These are phyloP conservation scores for Nitzschia palea DNA, from an alignment of 108 stramenopile species.

Conservation along the genomic window DNA sequence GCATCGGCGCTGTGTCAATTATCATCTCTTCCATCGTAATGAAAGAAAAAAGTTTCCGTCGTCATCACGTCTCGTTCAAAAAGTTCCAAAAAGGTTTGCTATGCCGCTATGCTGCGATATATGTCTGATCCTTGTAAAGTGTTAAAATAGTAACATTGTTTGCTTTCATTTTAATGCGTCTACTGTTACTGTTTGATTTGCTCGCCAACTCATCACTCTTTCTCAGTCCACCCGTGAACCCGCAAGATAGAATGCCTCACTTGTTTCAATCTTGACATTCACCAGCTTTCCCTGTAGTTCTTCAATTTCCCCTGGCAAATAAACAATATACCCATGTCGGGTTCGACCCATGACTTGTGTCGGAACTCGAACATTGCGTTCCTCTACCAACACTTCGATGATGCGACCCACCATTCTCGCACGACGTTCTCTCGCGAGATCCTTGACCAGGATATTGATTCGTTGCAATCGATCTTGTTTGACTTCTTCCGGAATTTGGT, in stretches of 20 bases:
- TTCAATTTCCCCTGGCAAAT: conserved; percentile 90
- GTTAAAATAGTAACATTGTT: no score
- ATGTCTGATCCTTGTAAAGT: no score
- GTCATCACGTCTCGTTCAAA: not conserved
- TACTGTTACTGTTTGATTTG: no score
- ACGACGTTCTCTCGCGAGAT: conserved; percentile 89
- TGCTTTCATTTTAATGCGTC: no score
- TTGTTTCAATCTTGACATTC: conserved; percentile 72
- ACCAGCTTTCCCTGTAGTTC: conserved; percentile 85
- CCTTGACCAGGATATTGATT: conserved; percentile 83
- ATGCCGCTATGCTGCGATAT: no score
- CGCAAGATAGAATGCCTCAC: conserved; percentile 71
- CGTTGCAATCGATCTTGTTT: conserved; percentile 88
- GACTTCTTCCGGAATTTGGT: conserved; percentile 85
- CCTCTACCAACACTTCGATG: conserved; percentile 93
- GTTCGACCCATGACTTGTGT: conserved; percentile 93
- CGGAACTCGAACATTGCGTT: conserved; percentile 88
- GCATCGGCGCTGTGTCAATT: conserved; percentile 51
- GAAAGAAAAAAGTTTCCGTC: not conserved
- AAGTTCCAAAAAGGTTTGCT: not conserved
- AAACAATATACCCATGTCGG: conserved; percentile 89
- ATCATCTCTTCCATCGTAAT: conserved; percentile 16
- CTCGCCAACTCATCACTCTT: no score
- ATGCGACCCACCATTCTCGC: conserved; percentile 89
- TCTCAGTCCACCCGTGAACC: conserved; percentile 47